Base-by-base conservation (phyloP, 1,284 basidiomycete genomes). In the Trichosporon sp. region DNA sequence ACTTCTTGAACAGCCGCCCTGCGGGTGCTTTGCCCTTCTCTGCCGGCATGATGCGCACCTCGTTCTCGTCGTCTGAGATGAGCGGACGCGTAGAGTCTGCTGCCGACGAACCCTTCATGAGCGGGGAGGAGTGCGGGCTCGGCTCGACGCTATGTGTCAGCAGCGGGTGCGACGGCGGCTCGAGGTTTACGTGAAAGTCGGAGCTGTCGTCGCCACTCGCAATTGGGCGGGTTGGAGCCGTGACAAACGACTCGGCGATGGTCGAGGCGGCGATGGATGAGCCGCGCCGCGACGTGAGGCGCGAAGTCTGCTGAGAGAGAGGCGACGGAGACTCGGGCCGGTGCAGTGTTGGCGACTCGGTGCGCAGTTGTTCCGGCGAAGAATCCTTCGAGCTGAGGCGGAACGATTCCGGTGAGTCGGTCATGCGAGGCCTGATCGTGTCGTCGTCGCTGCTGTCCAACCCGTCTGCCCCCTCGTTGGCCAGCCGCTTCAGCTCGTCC, bases 221-320 rank as follows among this genome's bases (percentile, higher is more conserved):
- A 4, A 48, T 11, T 12, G 40, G 46, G 14, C 74, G 67, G 2
- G 80, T 79, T 1, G 76, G 76, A 10, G 80, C 80, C 5, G 81
- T 81, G 37, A 82, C 79, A 64, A 82, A 82, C 0, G 78, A 74
- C 8, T 80, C 81, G 38, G 78, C 76, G 1, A 79, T 46, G 8
- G 54, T 61, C 3, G 67, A 65, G 19, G 38, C 6, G 2, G 66
- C 80, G 0, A 74, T 73, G 2, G 59, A 54, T 6, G 51, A 54
- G 51, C 51, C 51, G 19, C 51, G 51, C 19, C 51, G 51, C 3
- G 51, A 54, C 16, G 46, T 48, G 6, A n/a, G 51, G 19, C 51
- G 51, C 8, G 51, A 54, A 4, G 46, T 48, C 19, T 54, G 19
- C 16, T 54, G 51, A 2, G 51, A 54, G 2, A 54, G 19, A 4